A percentile compares a stretch with the other conserved stretches of the same genome.
Conservation (phyloP, 2,329 filamentous ascomycete genomes). For the Clonostachys byssicola region DNA sequence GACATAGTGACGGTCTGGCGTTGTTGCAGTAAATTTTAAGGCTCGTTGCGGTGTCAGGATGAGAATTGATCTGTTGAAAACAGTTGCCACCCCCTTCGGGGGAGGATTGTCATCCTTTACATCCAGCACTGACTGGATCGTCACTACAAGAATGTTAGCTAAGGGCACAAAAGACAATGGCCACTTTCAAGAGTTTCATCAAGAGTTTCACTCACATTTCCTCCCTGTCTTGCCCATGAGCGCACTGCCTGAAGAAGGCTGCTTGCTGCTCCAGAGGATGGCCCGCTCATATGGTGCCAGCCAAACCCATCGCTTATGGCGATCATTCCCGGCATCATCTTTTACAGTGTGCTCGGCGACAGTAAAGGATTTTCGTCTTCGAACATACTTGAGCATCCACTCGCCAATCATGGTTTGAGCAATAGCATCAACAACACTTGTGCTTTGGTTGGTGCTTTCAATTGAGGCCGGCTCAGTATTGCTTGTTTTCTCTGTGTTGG, state of each 20-base stretch:
- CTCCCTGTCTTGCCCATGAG: conserved; percentile 91
- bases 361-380: conserved; percentile 86
- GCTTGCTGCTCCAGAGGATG: conserved; percentile 98
- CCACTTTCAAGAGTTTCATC: conserved; percentile 15
- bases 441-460: conserved; percentile 59
- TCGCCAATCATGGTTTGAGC: conserved; percentile 98
- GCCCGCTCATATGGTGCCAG: conserved; percentile 92
- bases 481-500: conserved; percentile 50
- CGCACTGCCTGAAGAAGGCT: conserved; percentile 82
- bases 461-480: conserved; percentile 36
- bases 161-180: conserved; percentile 5
- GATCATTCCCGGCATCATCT: conserved; percentile 69
- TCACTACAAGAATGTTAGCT: conserved; percentile 54
- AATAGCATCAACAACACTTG: conserved; percentile 90
- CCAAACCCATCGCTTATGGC: conserved; percentile 98
- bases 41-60: conserved; percentile 92
- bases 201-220: conserved; percentile 66
- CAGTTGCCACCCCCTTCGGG: conserved; percentile 61
- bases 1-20: conserved; percentile 82
- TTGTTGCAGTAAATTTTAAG: conserved; percentile 87
- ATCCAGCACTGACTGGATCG: conserved; percentile 93
- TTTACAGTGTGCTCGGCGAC: conserved; percentile 63
- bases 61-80: conserved; percentile 91
- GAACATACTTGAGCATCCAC: conserved; percentile 91
- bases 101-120: conserved; percentile 90